Base-by-base conservation (phyloP, 257 asterid genomes). In the Solanum bukasovii region DNA sequence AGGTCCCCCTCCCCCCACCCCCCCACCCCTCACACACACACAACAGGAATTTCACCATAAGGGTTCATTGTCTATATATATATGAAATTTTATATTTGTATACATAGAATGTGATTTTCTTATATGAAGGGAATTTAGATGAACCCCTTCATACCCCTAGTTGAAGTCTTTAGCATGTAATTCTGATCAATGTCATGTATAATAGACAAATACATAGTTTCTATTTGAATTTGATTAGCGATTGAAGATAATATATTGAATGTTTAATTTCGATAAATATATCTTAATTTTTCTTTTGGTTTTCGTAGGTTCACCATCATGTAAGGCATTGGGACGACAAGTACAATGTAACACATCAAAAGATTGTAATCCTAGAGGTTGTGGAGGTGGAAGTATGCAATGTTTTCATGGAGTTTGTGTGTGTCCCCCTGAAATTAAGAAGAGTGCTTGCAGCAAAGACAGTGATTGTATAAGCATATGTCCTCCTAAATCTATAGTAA, bases 1-100 rank as follows among this genome's bases (percentile, higher is more conserved):
- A 59, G 67, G 9, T 21, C 1, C 2, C 56, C 6, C 18, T 0
- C 2, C 7, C 20, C 7, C 2, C 2, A 2, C 0, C 2, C 56
- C 6, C 18, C 0, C 2, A 2, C 20, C 7, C 2, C 2, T 0
- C 0, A 29, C 29, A 29, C 18, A 35, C 37, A 35, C 37, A 4
- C 2, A 44, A 46, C 20, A 46, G 1, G 5, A 13, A 46, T 13
- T 46, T 46, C 59, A 46, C 2, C 20, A 13, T 18, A 13, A 46
- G 59, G 7, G 59, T 13, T 46, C 20, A 13, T 0, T 46, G 7
- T 46, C 56, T 34, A 49, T 13, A 49, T 49, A 49, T 49, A 4
- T 46, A 49, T 44, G 1, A 44, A 44, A 44, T 44, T 44, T 44
- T 44, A 13, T 4, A 44, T 44, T 44, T 14, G 2, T 49, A 13